A percentile compares a stretch with the other conserved stretches of the same genome.
Evolutionary conservation across 306 rosid genomes (phyloP).

Genomic region (Cucumis cinereus): DNA sequence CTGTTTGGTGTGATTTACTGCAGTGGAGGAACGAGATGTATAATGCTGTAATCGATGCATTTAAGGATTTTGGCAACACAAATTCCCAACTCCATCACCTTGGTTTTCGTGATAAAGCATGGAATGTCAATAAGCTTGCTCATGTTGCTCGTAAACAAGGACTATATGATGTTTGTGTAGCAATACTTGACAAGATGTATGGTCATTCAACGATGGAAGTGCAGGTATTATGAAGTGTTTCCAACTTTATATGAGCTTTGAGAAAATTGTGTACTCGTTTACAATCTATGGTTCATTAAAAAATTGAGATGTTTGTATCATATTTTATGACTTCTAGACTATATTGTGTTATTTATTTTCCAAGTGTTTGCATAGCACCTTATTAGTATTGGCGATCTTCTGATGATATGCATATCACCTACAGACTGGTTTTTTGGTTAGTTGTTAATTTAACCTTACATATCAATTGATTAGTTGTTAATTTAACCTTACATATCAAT

Average conservation of each 20-base stretch:
- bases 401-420: neutral
- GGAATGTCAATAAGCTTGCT: conserved; percentile 98
- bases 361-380: neutral
- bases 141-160: conserved; percentile 94
- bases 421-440: neutral
- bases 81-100: conserved; percentile 92
- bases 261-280: neutral
- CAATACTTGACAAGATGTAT: conserved; percentile 82
- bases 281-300: neutral
- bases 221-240: conserved; percentile 44
- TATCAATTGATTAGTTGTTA: neutral
- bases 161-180: conserved; percentile 82
- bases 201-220: conserved; percentile 99
- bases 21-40: conserved; percentile 99
- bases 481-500: too few relatives aligned
- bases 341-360: neutral
- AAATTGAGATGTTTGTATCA: neutral
- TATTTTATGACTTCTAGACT: neutral
- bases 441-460: neutral
- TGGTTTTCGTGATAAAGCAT: conserved; percentile 98
- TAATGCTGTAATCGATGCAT: conserved; percentile 86
- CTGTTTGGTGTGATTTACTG: conserved; percentile 94
- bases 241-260: neutral
- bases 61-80: conserved; percentile 69
- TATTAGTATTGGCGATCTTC: neutral